A percentile compares a stretch with the other conserved stretches of the same genome.
Conservation (phyloP, 306 rosid genomes). For the Vicia villosa region DNA sequence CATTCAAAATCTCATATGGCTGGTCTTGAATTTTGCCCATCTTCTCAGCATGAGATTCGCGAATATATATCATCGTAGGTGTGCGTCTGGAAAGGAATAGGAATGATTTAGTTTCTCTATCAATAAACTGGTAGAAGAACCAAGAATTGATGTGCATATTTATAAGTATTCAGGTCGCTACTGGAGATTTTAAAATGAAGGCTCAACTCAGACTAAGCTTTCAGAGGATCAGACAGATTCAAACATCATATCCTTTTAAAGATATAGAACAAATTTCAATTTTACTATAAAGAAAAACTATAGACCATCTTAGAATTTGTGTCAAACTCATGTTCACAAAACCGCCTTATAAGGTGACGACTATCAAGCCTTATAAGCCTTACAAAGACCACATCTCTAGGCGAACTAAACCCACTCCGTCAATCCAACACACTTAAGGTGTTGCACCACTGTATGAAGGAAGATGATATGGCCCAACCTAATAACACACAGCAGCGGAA, state of each 20-base stretch:
- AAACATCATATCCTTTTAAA: neutral
- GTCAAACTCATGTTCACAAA: neutral
- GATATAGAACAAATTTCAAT: conserved; percentile 24
- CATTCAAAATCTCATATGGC: conserved; percentile 87
- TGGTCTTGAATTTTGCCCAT: conserved; percentile 69
- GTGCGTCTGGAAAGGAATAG: conserved; percentile 69
- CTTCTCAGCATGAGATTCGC: conserved; percentile 87
- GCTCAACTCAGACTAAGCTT: conserved; percentile 8
- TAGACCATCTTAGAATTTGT: neutral
- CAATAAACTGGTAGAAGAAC: conserved; percentile 9
- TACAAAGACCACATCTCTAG: too few relatives aligned
- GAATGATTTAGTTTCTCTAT: conserved; percentile 26
- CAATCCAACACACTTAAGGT: too few relatives aligned
- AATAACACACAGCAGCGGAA: too few relatives aligned
- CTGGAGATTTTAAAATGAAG: conserved; percentile 13
- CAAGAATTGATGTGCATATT: conserved; percentile 21
- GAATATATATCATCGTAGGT: conserved; percentile 79
- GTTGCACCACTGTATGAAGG: too few relatives aligned
- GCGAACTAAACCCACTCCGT: too few relatives aligned
- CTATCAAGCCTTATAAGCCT: neutral
- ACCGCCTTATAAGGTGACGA: neutral
- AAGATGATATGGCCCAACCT: too few relatives aligned
- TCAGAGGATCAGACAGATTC: neutral
- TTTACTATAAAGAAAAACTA: conserved; percentile 14
- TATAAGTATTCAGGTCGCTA: neutral